Evolutionary conservation across 1,284 basidiomycete species (phyloP).

Genomic region (Exsudoporus floridanus): DNA sequence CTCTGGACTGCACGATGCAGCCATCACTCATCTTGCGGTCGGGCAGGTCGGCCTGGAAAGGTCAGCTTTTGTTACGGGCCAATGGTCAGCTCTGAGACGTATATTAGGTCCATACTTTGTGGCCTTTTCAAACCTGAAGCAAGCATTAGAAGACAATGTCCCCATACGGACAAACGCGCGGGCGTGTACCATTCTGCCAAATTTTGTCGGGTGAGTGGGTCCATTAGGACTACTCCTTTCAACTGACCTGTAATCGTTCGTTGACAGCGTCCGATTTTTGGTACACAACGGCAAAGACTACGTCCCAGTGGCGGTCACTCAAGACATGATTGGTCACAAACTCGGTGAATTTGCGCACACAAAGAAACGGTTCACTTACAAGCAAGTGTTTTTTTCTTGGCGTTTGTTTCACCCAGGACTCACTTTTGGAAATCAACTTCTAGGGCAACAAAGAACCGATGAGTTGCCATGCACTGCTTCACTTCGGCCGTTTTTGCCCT

Average conservation of each 20-base stretch:
- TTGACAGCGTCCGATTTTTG: constrained; percentile 72
- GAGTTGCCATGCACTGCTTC: neutral
- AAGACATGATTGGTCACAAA: constrained; percentile 99
- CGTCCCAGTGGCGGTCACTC: constrained; percentile 81
- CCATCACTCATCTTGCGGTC: constrained; percentile 36
- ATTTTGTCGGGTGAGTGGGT: constrained; percentile 77
- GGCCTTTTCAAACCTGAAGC: constrained; percentile 86
- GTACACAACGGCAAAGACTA: constrained; percentile 97
- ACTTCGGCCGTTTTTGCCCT: neutral
- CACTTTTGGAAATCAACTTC: neutral
- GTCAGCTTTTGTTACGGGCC: constrained; percentile 19
- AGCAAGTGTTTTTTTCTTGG: constrained; percentile 46
- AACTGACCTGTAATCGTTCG: neutral
- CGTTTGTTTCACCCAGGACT: neutral
- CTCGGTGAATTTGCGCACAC: constrained; percentile 94
- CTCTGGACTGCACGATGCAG: constrained; percentile 13
- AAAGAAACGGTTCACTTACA: constrained; percentile 76
- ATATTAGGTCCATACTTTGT: constrained; percentile 88
- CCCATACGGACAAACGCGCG: constrained; percentile 90
- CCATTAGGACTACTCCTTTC: neutral
- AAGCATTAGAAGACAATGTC: constrained; percentile 80
- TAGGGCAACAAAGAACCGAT: constrained; percentile 33
- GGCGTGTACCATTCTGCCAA: constrained; percentile 91
- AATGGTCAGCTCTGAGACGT: neutral
- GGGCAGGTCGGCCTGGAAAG: constrained; percentile 45